phyloP scores from a whole-genome alignment of 1,139 yeast genomes.

The Komagataea norvegica region DNA sequence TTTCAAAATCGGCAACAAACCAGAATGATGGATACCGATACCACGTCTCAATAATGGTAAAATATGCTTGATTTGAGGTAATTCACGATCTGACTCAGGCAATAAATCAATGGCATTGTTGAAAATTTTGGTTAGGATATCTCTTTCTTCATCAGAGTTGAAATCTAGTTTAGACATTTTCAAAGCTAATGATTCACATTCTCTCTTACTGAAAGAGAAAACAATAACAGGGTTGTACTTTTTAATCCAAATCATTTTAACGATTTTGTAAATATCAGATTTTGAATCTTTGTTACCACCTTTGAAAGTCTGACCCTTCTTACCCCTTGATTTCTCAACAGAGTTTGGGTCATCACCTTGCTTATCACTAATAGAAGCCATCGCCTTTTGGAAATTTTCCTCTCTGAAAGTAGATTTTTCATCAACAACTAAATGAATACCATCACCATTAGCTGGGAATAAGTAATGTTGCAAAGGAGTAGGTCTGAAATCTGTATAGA shows the following conservation, averaged over 20 bases:
- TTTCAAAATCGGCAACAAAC: slow-evolving; percentile 87
- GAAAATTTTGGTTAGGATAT: slow-evolving; percentile 81
- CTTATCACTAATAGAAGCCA: slow-evolving; percentile 84
- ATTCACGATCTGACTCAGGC: slow-evolving; percentile 84
- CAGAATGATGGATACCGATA: slow-evolving; percentile 98
- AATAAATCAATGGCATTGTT: slow-evolving; percentile 81
- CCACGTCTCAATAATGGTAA: slow-evolving; percentile 88
- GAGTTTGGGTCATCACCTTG: slow-evolving; percentile 80
- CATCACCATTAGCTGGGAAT: slow-evolving; percentile 97
- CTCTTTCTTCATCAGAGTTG: slow-evolving; percentile 88
- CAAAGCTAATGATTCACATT: slow-evolving; percentile 89
- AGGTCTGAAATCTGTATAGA: slow-evolving; percentile 97
- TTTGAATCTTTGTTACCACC: slow-evolving; percentile 84
- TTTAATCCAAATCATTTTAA: slow-evolving; percentile 95
- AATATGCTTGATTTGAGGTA: slow-evolving; percentile 91
- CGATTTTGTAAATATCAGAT: slow-evolving; percentile 93
- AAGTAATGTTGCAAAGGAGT: slow-evolving; percentile 96
- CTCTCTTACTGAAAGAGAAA: slow-evolving; percentile 92
- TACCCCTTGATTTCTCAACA: slow-evolving; percentile 52
- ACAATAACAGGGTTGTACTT: slow-evolving; percentile 97
- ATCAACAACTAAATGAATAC: slow-evolving; percentile 94
- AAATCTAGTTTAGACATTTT: slow-evolving; percentile 94
- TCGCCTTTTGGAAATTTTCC: slow-evolving; percentile 96
- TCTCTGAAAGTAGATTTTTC: slow-evolving; percentile 95
- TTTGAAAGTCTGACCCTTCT: slow-evolving; percentile 80